Evolutionary conservation across 2,329 filamentous ascomycete species (phyloP).

Genomic region (Exutisphaerella laricina): DNA sequence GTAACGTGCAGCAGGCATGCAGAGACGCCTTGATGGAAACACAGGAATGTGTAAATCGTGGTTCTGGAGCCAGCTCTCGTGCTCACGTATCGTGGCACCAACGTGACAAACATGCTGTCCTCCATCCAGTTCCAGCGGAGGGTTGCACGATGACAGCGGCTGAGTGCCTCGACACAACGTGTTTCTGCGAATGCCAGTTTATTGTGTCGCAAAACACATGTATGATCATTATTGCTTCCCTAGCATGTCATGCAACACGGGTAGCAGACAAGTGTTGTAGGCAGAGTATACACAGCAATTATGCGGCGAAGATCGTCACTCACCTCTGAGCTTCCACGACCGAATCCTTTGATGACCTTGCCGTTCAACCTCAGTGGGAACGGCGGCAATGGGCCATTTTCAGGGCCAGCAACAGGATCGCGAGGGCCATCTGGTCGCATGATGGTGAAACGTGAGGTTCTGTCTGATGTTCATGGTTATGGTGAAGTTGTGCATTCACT

Average conservation of each 20-base stretch:
- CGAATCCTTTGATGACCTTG: conserved; percentile 86
- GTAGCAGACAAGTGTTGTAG: too few species aligned
- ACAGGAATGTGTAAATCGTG: not conserved
- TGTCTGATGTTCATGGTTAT: not conserved
- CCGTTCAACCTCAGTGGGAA: conserved; percentile 82
- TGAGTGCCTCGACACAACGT: not conserved
- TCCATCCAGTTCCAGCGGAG: conserved; percentile 6
- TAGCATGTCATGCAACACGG: too few species aligned
- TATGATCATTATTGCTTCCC: too few species aligned
- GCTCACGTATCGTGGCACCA: conserved; percentile 8
- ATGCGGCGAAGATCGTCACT: conserved; percentile 13
- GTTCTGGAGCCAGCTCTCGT: not conserved
- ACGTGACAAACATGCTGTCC: conserved; percentile 13
- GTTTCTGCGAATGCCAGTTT: conserved; percentile 5
- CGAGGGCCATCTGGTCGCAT: conserved; percentile 49
- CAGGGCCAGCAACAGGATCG: conserved; percentile 66
- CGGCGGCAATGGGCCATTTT: conserved; percentile 66
- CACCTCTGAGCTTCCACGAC: conserved; percentile 87
- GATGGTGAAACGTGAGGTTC: not conserved
- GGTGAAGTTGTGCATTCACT: conserved; percentile 1
- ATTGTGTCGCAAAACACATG: conserved; percentile 3
- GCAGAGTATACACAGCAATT: too few species aligned
- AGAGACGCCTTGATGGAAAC: conserved; percentile 8
- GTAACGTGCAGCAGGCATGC: conserved; percentile 8
- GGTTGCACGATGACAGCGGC: conserved; percentile 13